A percentile compares a stretch with the other conserved stretches of the same genome.
phyloP scores from a whole-genome alignment of 352 stramenopile genomes.

The Pythium dissotocum region DNA sequence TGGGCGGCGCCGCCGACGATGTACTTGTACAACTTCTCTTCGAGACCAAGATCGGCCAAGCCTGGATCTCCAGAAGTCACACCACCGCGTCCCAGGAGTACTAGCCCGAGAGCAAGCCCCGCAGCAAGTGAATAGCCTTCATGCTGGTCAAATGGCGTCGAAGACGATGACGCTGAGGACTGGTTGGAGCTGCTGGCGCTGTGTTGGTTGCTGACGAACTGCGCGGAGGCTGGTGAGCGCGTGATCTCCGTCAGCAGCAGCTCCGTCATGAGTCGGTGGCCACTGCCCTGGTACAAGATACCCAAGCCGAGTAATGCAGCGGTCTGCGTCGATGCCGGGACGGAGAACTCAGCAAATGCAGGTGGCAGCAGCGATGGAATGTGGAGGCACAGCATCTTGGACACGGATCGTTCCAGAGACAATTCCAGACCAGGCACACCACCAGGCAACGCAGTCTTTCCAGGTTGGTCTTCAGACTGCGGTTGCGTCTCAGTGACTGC shows the following conservation, averaged over 20 bases:
- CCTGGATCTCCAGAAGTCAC: constrained; percentile 76
- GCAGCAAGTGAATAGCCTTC: constrained; percentile 94
- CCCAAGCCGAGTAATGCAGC: constrained; percentile 95
- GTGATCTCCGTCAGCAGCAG: constrained; percentile 97
- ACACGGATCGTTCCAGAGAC: constrained; percentile 87
- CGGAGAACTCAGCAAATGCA: constrained; percentile 95
- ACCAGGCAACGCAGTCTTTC: constrained; percentile 35
- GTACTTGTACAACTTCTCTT: constrained; percentile 96
- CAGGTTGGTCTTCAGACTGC: constrained; percentile 8
- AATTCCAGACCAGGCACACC: constrained; percentile 52
- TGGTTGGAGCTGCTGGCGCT: constrained; percentile 29
- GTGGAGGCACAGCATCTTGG: constrained; percentile 98
- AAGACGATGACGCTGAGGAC: constrained; percentile 33
- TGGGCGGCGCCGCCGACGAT: constrained; percentile 80
- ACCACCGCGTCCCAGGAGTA: constrained; percentile 89
- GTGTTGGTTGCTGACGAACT: constrained; percentile 50
- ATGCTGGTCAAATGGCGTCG: constrained; percentile 81
- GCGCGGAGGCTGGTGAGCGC: constrained; percentile 71
- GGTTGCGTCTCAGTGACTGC: constrained; percentile 7
- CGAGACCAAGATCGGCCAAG: constrained; percentile 95
- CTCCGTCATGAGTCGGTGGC: constrained; percentile 97
- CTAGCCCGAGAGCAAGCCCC: constrained; percentile 94
- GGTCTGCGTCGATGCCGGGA: constrained; percentile 93
- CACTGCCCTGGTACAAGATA: constrained; percentile 95
- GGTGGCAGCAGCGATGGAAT: constrained; percentile 94